These are phyloP conservation scores for Podospora pseudoanserina DNA, from an alignment of 495 filamentous ascomycete genomes.

Conservation along the genomic window DNA sequence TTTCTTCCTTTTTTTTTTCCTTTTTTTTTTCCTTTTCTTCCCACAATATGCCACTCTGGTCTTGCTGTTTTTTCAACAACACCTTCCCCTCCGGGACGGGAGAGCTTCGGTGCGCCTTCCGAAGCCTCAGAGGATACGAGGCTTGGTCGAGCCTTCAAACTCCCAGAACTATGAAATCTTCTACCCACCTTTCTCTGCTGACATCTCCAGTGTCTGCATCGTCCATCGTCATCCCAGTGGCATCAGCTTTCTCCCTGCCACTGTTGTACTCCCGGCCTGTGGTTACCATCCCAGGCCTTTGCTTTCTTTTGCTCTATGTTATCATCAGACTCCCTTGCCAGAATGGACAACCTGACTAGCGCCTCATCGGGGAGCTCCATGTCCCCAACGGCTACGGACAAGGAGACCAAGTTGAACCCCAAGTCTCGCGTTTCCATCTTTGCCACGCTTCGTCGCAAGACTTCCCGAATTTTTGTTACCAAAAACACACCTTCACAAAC, in stretches of 20 bases:
- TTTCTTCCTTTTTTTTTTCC: too few species aligned
- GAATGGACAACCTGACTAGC: background rate
- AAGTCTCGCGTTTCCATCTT: background rate
- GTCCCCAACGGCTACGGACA: background rate
- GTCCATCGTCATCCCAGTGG: background rate
- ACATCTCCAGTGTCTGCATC: background rate
- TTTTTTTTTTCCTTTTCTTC: background rate
- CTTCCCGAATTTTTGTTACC: constrained; percentile 1
- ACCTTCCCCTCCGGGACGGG: background rate
- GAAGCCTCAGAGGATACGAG: background rate
- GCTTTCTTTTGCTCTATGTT: constrained; percentile 1
- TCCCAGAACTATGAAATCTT: background rate
- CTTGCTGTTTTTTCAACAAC: background rate
- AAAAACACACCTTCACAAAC: background rate
- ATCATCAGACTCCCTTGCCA: constrained; percentile 2
- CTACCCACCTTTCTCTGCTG: background rate
- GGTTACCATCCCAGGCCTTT: constrained; percentile 1
- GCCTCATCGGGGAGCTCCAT: background rate
- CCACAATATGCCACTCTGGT: background rate
- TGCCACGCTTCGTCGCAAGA: constrained; percentile 3
- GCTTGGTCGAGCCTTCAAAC: background rate
- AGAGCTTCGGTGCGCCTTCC: background rate
- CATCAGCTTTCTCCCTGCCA: background rate
- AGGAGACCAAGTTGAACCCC: background rate
- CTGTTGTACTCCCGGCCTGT: background rate